Conservation (phyloP, 768 basidiomycete species). For the Coprinopsis sp. region DNA sequence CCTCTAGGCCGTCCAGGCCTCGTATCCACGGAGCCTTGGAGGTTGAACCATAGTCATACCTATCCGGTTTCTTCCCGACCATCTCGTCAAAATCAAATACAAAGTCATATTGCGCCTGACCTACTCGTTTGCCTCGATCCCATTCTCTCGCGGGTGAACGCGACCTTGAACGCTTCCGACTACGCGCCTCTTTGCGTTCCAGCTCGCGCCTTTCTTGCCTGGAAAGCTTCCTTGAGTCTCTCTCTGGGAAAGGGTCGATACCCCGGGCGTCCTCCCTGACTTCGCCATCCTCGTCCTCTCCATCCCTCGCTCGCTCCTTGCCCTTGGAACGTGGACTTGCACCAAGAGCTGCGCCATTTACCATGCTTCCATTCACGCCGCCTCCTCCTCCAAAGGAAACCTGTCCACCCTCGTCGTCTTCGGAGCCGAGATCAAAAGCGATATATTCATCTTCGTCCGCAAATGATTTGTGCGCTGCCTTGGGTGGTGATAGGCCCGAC, state of each 20-base stretch:
- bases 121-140: conserved; percentile 4
- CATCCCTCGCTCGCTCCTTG: neutral
- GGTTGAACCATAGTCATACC: neutral
- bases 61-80: neutral
- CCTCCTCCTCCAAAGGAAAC: neutral
- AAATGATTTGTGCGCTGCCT: too few relatives aligned
- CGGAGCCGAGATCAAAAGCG: neutral
- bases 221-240: neutral
- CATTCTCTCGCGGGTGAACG: neutral
- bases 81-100: neutral
- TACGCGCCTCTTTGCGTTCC: too few relatives aligned
- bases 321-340: neutral
- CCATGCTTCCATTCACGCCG: neutral
- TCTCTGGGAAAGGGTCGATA: too few relatives aligned
- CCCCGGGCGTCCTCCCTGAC: neutral
- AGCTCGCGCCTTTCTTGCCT: neutral
- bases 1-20: neutral
- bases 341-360: neutral
- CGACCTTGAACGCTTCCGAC: neutral
- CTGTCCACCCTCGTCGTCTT: neutral
- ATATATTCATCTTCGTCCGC: conserved; percentile 1
- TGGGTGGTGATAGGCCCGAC: too few relatives aligned
- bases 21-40: conserved; percentile 5
- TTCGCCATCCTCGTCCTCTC: neutral
- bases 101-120: neutral